Conservation (phyloP, 306 rosid genomes). For the Prunus fruticosa region DNA sequence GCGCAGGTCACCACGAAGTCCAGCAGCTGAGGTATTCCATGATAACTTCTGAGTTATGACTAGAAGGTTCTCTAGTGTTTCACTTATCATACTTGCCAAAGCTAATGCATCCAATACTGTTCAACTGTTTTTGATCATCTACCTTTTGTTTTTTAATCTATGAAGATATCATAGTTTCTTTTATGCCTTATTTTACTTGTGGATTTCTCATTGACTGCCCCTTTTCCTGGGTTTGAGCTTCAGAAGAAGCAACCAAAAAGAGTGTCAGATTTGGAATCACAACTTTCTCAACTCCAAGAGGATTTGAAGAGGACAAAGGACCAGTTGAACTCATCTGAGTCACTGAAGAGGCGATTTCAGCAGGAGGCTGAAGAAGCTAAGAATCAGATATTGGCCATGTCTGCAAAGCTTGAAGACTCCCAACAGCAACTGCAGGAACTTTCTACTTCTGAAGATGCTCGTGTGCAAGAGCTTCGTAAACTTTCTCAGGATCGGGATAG, state of each 20-base stretch:
- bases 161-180: background rate
- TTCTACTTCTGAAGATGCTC: conserved; percentile 71
- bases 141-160: background rate
- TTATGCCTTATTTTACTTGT: background rate
- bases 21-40: conserved; percentile 57
- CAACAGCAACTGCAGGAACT: conserved; percentile 63
- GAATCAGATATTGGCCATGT: conserved; percentile 45
- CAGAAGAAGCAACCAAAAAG: conserved; percentile 61
- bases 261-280: conserved; percentile 66
- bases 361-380: conserved; percentile 78
- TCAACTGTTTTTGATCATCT: background rate
- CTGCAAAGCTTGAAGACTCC: conserved; percentile 68
- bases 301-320: conserved; percentile 69
- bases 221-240: conserved; percentile 7
- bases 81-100: background rate
- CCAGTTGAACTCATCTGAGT: conserved; percentile 60
- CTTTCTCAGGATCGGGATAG: conserved; percentile 85
- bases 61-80: background rate
- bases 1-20: conserved; percentile 59
- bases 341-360: conserved; percentile 55
- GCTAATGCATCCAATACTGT: background rate
- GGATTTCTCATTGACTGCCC: background rate
- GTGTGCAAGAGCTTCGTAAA: conserved; percentile 65
- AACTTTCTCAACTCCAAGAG: conserved; percentile 65
- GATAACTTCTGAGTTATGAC: conserved; percentile 2